A percentile compares a stretch with the other conserved stretches of the same genome.
Conservation (phyloP, 1,139 yeast species). For the Hansenula anomala region DNA sequence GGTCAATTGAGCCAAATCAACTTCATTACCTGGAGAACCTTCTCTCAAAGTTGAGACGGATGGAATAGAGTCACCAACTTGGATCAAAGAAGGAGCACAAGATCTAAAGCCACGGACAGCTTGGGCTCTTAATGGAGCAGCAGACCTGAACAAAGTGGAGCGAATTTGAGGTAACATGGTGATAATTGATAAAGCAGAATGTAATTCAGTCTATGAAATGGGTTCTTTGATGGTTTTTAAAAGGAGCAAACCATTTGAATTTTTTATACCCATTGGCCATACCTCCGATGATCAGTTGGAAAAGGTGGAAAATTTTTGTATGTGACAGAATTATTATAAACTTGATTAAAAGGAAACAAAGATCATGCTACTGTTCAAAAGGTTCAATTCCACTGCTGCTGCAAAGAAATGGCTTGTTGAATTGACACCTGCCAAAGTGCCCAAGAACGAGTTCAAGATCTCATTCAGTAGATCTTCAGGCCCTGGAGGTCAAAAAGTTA, state of each 20-base stretch:
- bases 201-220: too few species aligned
- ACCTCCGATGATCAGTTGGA: background rate
- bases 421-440: constrained; percentile 36
- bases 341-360: too few species aligned
- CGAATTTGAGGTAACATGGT: constrained; percentile 1
- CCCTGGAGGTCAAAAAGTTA: constrained; percentile 95
- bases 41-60: constrained; percentile 46
- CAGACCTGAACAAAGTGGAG: background rate
- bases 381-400: background rate
- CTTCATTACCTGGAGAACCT: constrained; percentile 62
- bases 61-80: constrained; percentile 59
- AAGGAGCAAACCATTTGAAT: background rate
- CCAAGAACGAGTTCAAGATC: constrained; percentile 44
- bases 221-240: too few species aligned
- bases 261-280: background rate
- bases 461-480: constrained; percentile 77
- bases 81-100: constrained; percentile 30
- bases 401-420: constrained; percentile 36
- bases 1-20: constrained; percentile 56
- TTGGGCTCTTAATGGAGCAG: constrained; percentile 1
- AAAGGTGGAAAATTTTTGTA: too few species aligned
- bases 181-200: too few species aligned
- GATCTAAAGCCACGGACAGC: constrained; percentile 27
- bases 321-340: too few species aligned
- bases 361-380: background rate